Conservation (phyloP, 2,329 filamentous ascomycete genomes). For the Colletotrichum neosansevieriae region DNA sequence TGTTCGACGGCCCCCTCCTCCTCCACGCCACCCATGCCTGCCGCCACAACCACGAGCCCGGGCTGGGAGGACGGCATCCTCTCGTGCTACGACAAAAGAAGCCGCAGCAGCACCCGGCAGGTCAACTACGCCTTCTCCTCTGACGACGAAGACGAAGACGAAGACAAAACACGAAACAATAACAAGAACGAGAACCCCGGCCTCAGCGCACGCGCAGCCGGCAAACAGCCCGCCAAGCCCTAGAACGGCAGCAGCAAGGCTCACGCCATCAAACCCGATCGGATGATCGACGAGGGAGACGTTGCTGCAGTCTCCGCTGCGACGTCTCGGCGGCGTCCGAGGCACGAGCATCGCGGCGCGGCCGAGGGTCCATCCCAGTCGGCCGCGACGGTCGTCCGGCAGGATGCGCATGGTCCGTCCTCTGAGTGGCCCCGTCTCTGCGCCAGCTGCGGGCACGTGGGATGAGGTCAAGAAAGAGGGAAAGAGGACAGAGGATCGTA, state of each 20-base stretch:
- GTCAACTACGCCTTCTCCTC: neutral
- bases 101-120: neutral
- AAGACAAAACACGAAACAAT: too few species aligned
- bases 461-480: neutral
- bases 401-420: slow-evolving; percentile 1
- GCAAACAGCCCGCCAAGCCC: slow-evolving; percentile 26
- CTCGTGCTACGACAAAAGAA: slow-evolving; percentile 23
- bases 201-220: slow-evolving; percentile 4
- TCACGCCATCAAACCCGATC: neutral
- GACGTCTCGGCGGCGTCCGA: slow-evolving; percentile 8
- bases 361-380: slow-evolving; percentile 18
- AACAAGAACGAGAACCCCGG: neutral
- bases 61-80: slow-evolving; percentile 22
- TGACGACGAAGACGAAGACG: slow-evolving; percentile 4
- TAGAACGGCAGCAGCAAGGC: slow-evolving; percentile 21
- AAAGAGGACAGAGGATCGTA: neutral
- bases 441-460: slow-evolving; percentile 16
- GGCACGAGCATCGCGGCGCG: neutral
- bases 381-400: neutral
- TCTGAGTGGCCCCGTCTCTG: slow-evolving; percentile 28
- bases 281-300: neutral
- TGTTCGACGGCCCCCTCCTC: neutral
- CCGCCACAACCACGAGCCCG: neutral
- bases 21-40: neutral
- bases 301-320: neutral